Conservation (phyloP, 2,329 filamentous ascomycete genomes). For the Thermoascus crustaceus region DNA sequence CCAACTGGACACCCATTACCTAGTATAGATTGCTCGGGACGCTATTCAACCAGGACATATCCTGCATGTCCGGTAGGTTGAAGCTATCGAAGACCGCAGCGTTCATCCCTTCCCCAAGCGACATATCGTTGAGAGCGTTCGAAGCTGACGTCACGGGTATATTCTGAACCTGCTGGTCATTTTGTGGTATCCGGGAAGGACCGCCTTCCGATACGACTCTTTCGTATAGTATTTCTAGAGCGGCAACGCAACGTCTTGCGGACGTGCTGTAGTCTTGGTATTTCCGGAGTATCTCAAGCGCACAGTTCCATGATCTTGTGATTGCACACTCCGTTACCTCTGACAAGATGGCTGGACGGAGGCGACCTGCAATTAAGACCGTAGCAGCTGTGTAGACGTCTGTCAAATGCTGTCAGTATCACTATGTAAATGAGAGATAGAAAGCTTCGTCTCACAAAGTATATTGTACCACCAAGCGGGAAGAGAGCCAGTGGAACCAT, state of each 20-base stretch:
- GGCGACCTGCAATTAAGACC: slow-evolving; percentile 24
- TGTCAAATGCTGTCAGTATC: slow-evolving; percentile 10
- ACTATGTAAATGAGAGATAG: too few relatives aligned
- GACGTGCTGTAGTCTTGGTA: slow-evolving; percentile 26
- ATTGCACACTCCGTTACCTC: slow-evolving; percentile 19
- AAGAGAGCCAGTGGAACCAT: slow-evolving; percentile 20
- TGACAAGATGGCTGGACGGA: slow-evolving; percentile 19
- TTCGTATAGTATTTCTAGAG: slow-evolving; percentile 24
- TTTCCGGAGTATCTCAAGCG: slow-evolving; percentile 22
- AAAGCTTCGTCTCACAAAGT: slow-evolving; percentile 17
- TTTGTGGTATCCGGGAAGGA: background rate
- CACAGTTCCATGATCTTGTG: slow-evolving; percentile 20
- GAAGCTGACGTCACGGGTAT: background rate
- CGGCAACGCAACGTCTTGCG: slow-evolving; percentile 23
- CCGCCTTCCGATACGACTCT: slow-evolving; percentile 16
- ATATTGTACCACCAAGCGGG: slow-evolving; percentile 34
- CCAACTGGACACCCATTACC: background rate
- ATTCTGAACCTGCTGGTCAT: slow-evolving; percentile 3
- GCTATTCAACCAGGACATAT: slow-evolving; percentile 28
- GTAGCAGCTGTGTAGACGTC: slow-evolving; percentile 30
- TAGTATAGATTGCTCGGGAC: slow-evolving; percentile 24
- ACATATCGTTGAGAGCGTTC: slow-evolving; percentile 14
- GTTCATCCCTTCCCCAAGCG: slow-evolving; percentile 20
- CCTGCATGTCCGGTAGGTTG: slow-evolving; percentile 23
- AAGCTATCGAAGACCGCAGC: slow-evolving; percentile 17